Evolutionary conservation across 352 stramenopile species (phyloP), one percentile per base, ranked within the genome.

Genomic region (Ophiocytium majus): DNA sequence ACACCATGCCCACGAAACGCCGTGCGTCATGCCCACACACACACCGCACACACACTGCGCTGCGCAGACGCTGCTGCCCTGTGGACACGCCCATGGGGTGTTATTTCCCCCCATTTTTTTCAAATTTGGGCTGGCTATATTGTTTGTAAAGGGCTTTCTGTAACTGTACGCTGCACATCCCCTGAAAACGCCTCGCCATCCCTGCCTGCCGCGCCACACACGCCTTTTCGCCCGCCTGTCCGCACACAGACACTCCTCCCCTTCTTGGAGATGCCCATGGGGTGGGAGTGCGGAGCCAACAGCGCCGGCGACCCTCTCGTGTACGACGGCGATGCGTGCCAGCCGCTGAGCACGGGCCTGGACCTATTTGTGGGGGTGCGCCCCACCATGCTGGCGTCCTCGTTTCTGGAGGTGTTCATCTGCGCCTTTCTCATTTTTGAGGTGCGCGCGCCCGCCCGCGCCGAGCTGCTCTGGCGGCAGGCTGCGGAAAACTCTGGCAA

Each of bases 381-480:
- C 33, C 83, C 83, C n/a, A 87, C 83, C 0, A 32, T 71, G 36
- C 83, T 87, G 0, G 83, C 76, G 32, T 84, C 83, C 17, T 84
- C 82, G 76, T 87, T 76, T 76, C 36, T 87, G 32, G 83, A 87
- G 83, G 50, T 78, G 66, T 28, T 50, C 23, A 34, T 87, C 31
- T 87, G 83, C 23, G 50, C 81, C 10, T 63, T 87, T 78, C 14
- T 78, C 66, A 5, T 78, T 14, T 78, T 78, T 78, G 66, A 78
- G 66, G 35, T 78, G 35, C 5, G 66, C 32, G n/a, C n/a, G n/a
- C n/a, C n/a, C n/a, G n/a, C n/a, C n/a, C n/a, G n/a, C n/a, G n/a
- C n/a, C n/a, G n/a, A n/a, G n/a, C n/a, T n/a, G n/a, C n/a, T n/a
- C n/a, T n/a, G n/a, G n/a, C n/a, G n/a, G n/a, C n/a, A n/a, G n/a